Evolutionary conservation across 306 rosid genomes (phyloP).

Genomic region (Trifolium pratense): DNA sequence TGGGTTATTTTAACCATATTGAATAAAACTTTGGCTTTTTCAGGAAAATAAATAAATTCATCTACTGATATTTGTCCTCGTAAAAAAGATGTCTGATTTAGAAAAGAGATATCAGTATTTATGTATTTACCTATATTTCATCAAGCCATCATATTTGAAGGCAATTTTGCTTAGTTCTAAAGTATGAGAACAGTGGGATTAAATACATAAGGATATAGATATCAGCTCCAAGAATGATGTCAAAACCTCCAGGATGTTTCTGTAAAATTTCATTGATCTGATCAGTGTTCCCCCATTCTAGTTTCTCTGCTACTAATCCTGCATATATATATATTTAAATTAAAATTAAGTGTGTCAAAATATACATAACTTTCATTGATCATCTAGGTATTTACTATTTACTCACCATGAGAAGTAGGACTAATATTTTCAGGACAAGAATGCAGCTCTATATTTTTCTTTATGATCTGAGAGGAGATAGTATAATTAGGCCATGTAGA

Average conservation of each 20-base stretch:
- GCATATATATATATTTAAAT: slow-evolving; percentile 40
- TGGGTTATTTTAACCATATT: too few species aligned
- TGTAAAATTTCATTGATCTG: slow-evolving; percentile 66
- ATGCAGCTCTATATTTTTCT: slow-evolving; percentile 83
- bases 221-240: slow-evolving; percentile 92
- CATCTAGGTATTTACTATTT: slow-evolving; percentile 41
- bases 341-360: slow-evolving; percentile 19
- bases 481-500: slow-evolving; percentile 37
- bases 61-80: too few species aligned
- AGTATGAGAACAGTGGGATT: slow-evolving; percentile 29
- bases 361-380: slow-evolving; percentile 28
- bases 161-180: slow-evolving; percentile 27
- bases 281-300: slow-evolving; percentile 87
- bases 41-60: too few species aligned
- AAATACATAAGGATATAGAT: slow-evolving; percentile 72
- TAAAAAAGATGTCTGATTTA: background rate
- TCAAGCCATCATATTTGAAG: background rate
- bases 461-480: slow-evolving; percentile 68
- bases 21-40: too few species aligned
- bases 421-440: slow-evolving; percentile 57
- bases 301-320: slow-evolving; percentile 75
- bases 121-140: slow-evolving; percentile 14
- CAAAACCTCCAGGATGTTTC: slow-evolving; percentile 70
- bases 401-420: slow-evolving; percentile 63
- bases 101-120: background rate